Percentiles rank a stretch among this genome's conserved stretches.
phyloP scores from a whole-genome alignment of 306 rosid genomes.

The Medicago ruthenica region DNA sequence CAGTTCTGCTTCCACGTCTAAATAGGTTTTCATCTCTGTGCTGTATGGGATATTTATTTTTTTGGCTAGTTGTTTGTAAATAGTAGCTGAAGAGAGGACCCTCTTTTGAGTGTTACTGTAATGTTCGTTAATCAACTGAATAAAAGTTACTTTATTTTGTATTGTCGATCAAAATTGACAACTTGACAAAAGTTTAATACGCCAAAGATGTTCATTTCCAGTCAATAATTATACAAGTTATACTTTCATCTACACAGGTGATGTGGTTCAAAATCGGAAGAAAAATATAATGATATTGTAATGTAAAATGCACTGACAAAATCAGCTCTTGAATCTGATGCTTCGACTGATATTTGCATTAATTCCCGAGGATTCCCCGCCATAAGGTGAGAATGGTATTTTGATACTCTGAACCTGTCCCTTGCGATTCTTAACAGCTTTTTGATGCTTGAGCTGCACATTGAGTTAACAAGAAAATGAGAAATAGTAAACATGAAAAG shows the following conservation, averaged over 20 bases:
- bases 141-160: slow-evolving; percentile 26
- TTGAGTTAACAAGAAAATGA: slow-evolving; percentile 23
- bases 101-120: slow-evolving; percentile 39
- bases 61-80: slow-evolving; percentile 48
- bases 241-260: background rate
- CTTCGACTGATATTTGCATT: slow-evolving; percentile 75
- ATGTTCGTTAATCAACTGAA: slow-evolving; percentile 49
- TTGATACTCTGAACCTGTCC: slow-evolving; percentile 73
- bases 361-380: slow-evolving; percentile 81
- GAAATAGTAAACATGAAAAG: slow-evolving; percentile 1
- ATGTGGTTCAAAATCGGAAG: slow-evolving; percentile 32
- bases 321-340: slow-evolving; percentile 60
- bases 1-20: slow-evolving; percentile 2
- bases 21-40: slow-evolving; percentile 20
- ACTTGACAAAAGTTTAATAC: background rate
- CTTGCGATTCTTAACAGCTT: slow-evolving; percentile 60
- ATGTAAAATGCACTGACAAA: slow-evolving; percentile 4
- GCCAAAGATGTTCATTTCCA: background rate
- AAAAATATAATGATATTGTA: background rate
- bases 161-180: slow-evolving; percentile 13
- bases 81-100: slow-evolving; percentile 56
- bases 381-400: slow-evolving; percentile 61
- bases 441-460: slow-evolving; percentile 72
- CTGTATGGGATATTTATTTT: slow-evolving; percentile 50
- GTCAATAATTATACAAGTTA: slow-evolving; percentile 7